Evolutionary conservation across 257 asterid genomes (phyloP), one percentile per base, ranked within the genome.

Genomic region (Solanum okadae): DNA sequence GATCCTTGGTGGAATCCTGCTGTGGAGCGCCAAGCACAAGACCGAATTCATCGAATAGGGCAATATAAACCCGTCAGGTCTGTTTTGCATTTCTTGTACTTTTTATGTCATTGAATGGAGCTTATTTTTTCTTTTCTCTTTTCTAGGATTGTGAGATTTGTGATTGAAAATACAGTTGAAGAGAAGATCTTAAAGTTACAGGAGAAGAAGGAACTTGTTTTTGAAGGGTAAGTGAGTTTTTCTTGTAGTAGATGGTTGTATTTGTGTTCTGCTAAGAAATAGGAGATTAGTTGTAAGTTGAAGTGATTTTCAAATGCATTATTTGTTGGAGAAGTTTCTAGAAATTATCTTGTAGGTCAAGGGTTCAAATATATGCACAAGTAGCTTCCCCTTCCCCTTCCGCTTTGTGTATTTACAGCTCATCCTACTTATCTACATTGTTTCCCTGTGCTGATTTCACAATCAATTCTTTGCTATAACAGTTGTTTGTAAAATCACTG

Each of bases 1-100:
- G 99, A 97, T 92, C 98, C 98, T 29, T 97, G 98, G 98, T 96
- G 99, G 99, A 96, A 96, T 93, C 98, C 99, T 76, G 98, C 99
- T 34, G 98, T 93, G 85, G 99, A 97, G 91, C 91, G 93, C 81
- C 99, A 97, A 91, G 99, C 99, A 34, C 99, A 97, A 90, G 99
- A 97, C 88, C 92, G 99, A 90, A 97, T 97, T 63, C 98, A 97
- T 84, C 93, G 99, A 49, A 97, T 97, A 73, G 99, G 99, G 76
- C 99, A 95, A 90, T 93, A 89, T 73, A 97, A 97, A 91, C 99
- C 99, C 87, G 96, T 97, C 87, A 83, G 96, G 99, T 95, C 52
- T 20, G 88, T 67, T 78, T 15, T 81, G 27, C 29, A 35, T 85
- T 65, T 88, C 67, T 87, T 82, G 52, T 44, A 29, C 83, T 63